Evolutionary conservation across 345 rosid genomes (phyloP).

Genomic region (Microthlaspi erraticum): DNA sequence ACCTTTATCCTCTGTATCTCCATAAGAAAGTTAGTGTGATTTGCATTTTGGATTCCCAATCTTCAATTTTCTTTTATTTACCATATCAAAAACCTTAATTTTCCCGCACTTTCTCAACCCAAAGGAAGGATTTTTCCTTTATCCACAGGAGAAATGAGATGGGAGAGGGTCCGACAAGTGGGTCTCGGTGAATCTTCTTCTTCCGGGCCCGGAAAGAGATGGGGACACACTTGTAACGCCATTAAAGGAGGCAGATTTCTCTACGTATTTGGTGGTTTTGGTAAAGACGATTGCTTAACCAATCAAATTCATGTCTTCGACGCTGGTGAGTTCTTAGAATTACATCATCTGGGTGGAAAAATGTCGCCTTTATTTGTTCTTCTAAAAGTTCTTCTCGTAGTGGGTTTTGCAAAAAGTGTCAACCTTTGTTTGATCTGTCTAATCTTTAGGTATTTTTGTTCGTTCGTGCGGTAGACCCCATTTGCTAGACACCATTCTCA

Average conservation of each 20-base stretch:
- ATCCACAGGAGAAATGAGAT: constrained; percentile 60
- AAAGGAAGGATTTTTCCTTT: constrained; percentile 19
- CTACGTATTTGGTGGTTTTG: constrained; percentile 92
- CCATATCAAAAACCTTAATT: constrained; percentile 26
- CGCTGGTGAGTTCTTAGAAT: constrained; percentile 55
- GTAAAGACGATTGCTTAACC: constrained; percentile 75
- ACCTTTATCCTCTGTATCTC: constrained; percentile 44
- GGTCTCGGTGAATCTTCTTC: constrained; percentile 42
- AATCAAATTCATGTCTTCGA: constrained; percentile 95
- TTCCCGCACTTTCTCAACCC: constrained; percentile 43
- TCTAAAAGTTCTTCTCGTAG: not conserved
- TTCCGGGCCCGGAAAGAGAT: constrained; percentile 84
- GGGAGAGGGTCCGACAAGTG: constrained; percentile 64
- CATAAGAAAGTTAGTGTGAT: constrained; percentile 25
- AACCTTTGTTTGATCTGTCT: constrained; percentile 28
- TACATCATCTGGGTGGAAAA: constrained; percentile 8
- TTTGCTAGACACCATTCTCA: not conserved
- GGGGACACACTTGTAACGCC: constrained; percentile 99
- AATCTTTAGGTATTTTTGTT: constrained; percentile 5
- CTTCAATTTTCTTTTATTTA: constrained; percentile 33
- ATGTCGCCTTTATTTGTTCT: not conserved
- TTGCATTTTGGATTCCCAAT: constrained; percentile 20
- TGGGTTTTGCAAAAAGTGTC: constrained; percentile 29
- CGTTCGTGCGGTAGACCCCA: constrained; percentile 38
- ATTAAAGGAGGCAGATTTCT: constrained; percentile 83